phyloP scores from a whole-genome alignment of 2,329 filamentous ascomycete species.

The Trichophyton benhamiae region DNA sequence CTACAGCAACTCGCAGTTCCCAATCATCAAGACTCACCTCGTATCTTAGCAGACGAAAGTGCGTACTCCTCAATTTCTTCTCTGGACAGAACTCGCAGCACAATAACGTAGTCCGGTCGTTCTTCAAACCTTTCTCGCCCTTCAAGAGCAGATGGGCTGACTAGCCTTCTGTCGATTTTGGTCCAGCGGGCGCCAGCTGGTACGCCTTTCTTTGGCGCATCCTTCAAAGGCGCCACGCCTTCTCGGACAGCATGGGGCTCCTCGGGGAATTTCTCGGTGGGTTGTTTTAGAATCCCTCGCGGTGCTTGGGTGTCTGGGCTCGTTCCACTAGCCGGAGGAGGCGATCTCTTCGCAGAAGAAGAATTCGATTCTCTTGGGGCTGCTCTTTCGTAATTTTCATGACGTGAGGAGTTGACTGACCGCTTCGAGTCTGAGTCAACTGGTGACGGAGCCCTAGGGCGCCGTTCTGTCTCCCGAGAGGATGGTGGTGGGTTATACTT shows the following conservation, averaged over 20 bases:
- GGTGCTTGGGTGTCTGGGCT: slow-evolving; percentile 29
- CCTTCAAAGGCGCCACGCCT: slow-evolving; percentile 87
- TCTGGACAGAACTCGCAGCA: slow-evolving; percentile 71
- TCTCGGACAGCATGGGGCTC: slow-evolving; percentile 72
- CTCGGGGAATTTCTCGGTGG: slow-evolving; percentile 73
- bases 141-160: slow-evolving; percentile 78
- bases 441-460: not conserved
- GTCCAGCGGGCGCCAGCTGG: slow-evolving; percentile 78
- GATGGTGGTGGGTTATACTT: not conserved
- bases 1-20: not conserved
- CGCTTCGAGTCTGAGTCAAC: not conserved
- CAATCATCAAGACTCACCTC: slow-evolving; percentile 45
- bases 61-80: slow-evolving; percentile 86
- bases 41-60: slow-evolving; percentile 64
- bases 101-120: slow-evolving; percentile 85
- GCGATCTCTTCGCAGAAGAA: not conserved
- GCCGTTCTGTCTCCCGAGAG: not conserved
- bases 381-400: not conserved
- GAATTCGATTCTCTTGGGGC: not conserved
- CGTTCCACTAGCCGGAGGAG: slow-evolving; percentile 46
- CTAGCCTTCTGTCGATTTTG: slow-evolving; percentile 75
- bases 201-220: slow-evolving; percentile 60
- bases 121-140: slow-evolving; percentile 84
- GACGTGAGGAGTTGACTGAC: not conserved
- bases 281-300: slow-evolving; percentile 76